Evolutionary conservation across 768 basidiomycete genomes (phyloP).

Genomic region (Lactifluus pinguis): DNA sequence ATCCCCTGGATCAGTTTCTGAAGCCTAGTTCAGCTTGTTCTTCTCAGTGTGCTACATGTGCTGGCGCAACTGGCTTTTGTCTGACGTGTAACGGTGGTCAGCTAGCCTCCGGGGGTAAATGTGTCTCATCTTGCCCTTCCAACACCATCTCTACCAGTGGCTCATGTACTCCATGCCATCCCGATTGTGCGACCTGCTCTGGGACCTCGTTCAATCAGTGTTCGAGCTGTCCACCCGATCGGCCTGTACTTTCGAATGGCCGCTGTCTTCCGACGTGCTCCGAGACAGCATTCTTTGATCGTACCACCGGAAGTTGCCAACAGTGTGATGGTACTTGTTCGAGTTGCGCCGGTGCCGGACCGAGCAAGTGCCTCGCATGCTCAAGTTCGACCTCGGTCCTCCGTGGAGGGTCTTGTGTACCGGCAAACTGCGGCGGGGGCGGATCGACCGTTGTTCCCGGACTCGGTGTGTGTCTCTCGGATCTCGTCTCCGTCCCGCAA

Average conservation of each 20-base stretch:
- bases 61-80: slow-evolving; percentile 59
- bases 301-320: slow-evolving; percentile 51
- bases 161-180: slow-evolving; percentile 68
- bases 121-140: slow-evolving; percentile 66
- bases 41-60: slow-evolving; percentile 65
- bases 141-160: slow-evolving; percentile 58
- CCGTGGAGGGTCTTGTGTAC: slow-evolving; percentile 52
- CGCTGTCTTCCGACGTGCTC: slow-evolving; percentile 74
- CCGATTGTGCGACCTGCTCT: slow-evolving; percentile 78
- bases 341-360: slow-evolving; percentile 64
- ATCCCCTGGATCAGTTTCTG: slow-evolving; percentile 8
- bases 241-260: slow-evolving; percentile 66
- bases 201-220: slow-evolving; percentile 77
- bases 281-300: slow-evolving; percentile 65
- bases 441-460: slow-evolving; percentile 51
- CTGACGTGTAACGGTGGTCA: slow-evolving; percentile 59
- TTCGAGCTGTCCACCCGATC: slow-evolving; percentile 52
- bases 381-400: slow-evolving; percentile 55
- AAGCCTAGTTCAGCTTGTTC: slow-evolving; percentile 44
- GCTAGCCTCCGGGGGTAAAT: slow-evolving; percentile 64
- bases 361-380: slow-evolving; percentile 66
- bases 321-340: slow-evolving; percentile 70
- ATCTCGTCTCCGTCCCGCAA: slow-evolving; percentile 49
- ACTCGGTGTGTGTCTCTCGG: slow-evolving; percentile 73
- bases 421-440: slow-evolving; percentile 47